Evolutionary conservation across 768 basidiomycete genomes (phyloP).

Genomic region (Imleria badia): DNA sequence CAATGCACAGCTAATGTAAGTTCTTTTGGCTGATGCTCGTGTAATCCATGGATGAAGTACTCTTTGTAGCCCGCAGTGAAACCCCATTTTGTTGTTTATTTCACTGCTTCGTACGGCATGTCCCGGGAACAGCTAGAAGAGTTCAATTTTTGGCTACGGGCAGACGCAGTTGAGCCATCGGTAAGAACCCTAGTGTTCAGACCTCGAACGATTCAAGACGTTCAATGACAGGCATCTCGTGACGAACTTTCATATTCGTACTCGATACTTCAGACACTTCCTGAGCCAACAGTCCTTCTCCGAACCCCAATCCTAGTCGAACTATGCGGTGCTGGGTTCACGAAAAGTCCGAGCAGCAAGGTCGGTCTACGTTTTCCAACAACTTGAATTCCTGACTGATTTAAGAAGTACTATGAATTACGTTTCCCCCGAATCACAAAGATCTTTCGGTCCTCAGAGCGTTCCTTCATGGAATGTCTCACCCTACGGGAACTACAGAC

Average conservation of each 20-base stretch:
- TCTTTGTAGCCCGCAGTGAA: slow-evolving; percentile 37
- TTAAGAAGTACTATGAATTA: slow-evolving; percentile 69
- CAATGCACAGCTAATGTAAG: slow-evolving; percentile 42
- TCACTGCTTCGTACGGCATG: slow-evolving; percentile 75
- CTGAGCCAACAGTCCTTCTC: slow-evolving; percentile 57
- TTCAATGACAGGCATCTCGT: slow-evolving; percentile 2
- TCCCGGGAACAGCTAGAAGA: slow-evolving; percentile 66
- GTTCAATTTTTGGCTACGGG: slow-evolving; percentile 60
- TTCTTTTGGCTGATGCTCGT: not conserved
- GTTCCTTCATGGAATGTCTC: slow-evolving; percentile 60
- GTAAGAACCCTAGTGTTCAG: slow-evolving; percentile 7
- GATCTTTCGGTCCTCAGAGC: slow-evolving; percentile 56
- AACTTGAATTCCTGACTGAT: not conserved
- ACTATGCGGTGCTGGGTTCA: slow-evolving; percentile 81
- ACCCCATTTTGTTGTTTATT: slow-evolving; percentile 73
- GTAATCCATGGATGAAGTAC: not conserved
- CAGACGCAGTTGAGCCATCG: slow-evolving; percentile 26
- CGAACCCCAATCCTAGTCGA: slow-evolving; percentile 65
- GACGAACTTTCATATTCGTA: slow-evolving; percentile 54
- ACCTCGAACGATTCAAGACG: not conserved
- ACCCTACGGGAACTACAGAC: slow-evolving; percentile 50
- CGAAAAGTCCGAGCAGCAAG: slow-evolving; percentile 56
- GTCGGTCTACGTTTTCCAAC: slow-evolving; percentile 37
- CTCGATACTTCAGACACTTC: slow-evolving; percentile 46
- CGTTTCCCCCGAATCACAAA: slow-evolving; percentile 83